Evolutionary conservation across 164 flowering plant genomes (phyloP).

Genomic region (Vitis amurensis): DNA sequence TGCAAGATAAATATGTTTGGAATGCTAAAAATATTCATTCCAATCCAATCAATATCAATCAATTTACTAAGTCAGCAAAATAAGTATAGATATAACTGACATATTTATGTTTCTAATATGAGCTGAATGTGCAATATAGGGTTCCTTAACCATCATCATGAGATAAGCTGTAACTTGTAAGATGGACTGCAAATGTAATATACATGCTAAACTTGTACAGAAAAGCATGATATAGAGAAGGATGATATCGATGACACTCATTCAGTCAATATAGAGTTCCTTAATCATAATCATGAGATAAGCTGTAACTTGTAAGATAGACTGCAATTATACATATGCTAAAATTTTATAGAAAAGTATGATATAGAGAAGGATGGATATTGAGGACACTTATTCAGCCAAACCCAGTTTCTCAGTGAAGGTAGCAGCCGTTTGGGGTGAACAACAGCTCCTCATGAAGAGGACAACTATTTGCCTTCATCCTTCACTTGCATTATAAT

Average conservation of each 20-base stretch:
- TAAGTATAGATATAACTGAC: background rate
- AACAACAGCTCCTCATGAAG: no score
- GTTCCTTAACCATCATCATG: no score
- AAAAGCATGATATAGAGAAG: no score
- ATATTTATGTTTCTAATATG: background rate
- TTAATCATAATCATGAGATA: background rate
- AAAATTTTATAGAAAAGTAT: background rate
- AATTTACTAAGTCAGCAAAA: background rate
- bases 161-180: no score
- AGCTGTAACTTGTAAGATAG: background rate
- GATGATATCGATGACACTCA: no score
- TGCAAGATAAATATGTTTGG: background rate
- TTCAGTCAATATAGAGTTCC: no score
- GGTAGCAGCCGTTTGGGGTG: background rate
- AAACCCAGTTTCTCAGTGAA: background rate
- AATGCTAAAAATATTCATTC: background rate
- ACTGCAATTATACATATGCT: background rate
- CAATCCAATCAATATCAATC: no score
- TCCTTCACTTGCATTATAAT: no score
- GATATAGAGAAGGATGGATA: background rate
- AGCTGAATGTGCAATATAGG: no score
- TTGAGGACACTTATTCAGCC: background rate
- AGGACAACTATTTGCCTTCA: no score
- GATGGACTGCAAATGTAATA: no score
- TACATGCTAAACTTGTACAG: no score